Conservation (phyloP, 202 grass and related monocot species). For the Sporobolus alterniflorus region DNA sequence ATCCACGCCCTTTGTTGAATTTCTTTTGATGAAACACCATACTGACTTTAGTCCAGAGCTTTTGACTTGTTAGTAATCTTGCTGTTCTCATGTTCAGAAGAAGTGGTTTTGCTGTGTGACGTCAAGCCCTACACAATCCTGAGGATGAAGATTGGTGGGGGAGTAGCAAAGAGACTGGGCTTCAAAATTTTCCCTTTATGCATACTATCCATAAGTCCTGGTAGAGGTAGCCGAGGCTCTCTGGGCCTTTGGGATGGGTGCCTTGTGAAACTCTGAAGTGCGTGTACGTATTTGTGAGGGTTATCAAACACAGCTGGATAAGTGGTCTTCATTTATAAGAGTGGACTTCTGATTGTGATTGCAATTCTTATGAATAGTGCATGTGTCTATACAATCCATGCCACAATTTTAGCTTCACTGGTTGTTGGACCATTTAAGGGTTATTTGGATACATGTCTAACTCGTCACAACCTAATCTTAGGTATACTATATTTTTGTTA, state of each 20-base stretch:
- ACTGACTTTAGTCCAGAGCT: neutral
- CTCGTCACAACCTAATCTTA: too few relatives aligned
- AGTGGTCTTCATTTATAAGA: conserved; percentile 28
- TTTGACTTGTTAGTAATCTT: neutral
- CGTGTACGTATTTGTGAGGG: conserved; percentile 51
- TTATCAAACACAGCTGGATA: conserved; percentile 25
- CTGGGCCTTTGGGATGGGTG: conserved; percentile 24
- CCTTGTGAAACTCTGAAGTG: conserved; percentile 50
- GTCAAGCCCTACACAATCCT: conserved; percentile 74
- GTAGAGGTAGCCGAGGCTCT: conserved; percentile 49
- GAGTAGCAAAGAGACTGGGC: conserved; percentile 31
- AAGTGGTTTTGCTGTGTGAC: conserved; percentile 95
- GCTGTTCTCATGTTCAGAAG: conserved; percentile 56
- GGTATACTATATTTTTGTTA: too few relatives aligned
- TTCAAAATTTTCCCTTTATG: conserved; percentile 57
- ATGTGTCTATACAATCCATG: too few relatives aligned
- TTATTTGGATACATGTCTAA: too few relatives aligned
- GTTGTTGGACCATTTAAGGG: too few relatives aligned
- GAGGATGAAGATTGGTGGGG: conserved; percentile 31
- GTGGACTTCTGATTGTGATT: conserved; percentile 49
- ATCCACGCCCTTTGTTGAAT: neutral
- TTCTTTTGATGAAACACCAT: neutral
- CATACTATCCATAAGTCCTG: conserved; percentile 68
- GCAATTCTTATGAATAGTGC: conserved; percentile 41
- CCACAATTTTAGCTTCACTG: too few relatives aligned